These are phyloP conservation scores for Trichoderma oligosporum DNA, from an alignment of 2,329 filamentous ascomycete species.

Conservation along the genomic window DNA sequence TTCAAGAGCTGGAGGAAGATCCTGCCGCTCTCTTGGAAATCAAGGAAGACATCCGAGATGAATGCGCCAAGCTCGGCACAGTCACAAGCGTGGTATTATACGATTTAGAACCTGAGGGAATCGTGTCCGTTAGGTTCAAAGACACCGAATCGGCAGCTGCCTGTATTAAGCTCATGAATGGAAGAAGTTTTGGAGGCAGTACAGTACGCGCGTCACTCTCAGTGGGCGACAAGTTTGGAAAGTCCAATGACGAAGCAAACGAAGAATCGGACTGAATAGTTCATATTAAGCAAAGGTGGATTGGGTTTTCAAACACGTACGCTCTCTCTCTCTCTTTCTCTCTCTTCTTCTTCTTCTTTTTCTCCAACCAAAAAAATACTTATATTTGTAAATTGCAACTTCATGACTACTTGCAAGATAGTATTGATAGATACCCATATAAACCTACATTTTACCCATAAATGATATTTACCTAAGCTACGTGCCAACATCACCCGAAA, in stretches of 20 bases:
- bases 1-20: constrained; percentile 80
- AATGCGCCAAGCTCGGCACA: constrained; percentile 78
- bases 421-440: constrained; percentile 14
- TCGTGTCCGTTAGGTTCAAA: constrained; percentile 80
- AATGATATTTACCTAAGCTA: not conserved
- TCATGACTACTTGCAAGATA: constrained; percentile 5
- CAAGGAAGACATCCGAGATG: constrained; percentile 88
- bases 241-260: constrained; percentile 56
- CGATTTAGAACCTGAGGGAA: constrained; percentile 78
- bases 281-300: not conserved
- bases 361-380: no score
- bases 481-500: not conserved
- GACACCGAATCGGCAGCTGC: constrained; percentile 65
- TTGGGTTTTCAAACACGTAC: no score
- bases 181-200: constrained; percentile 71
- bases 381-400: constrained; percentile 1
- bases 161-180: constrained; percentile 73
- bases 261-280: constrained; percentile 34
- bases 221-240: constrained; percentile 71
- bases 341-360: not conserved
- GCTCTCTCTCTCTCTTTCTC: no score
- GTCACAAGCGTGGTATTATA: constrained; percentile 91
- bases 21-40: constrained; percentile 80
- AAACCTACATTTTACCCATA: constrained; percentile 1
- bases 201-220: constrained; percentile 68